Conservation (phyloP, 2,329 filamentous ascomycete species). For the Xylaria multiplex region DNA sequence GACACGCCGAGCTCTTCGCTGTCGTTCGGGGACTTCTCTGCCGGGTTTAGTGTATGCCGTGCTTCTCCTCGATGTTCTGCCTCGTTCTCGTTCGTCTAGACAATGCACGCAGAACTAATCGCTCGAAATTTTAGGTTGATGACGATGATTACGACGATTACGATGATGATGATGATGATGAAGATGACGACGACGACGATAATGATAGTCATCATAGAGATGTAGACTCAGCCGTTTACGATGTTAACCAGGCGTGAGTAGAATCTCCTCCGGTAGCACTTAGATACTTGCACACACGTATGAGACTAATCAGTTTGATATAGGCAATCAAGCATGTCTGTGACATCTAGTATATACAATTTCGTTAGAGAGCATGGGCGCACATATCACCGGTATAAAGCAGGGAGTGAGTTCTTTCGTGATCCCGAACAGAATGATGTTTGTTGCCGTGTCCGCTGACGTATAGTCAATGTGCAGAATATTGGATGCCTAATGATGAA, state of each 20-base stretch:
- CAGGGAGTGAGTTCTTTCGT: constrained; percentile 40
- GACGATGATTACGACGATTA: not conserved
- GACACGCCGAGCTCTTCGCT: constrained; percentile 32
- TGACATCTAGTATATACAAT: constrained; percentile 42
- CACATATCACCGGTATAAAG: constrained; percentile 44
- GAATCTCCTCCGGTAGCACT: not conserved
- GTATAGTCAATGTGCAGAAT: constrained; percentile 29
- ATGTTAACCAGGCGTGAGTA: constrained; percentile 30
- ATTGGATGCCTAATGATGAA: constrained; percentile 43
- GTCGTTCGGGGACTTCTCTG: constrained; percentile 32
- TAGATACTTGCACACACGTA: not conserved
- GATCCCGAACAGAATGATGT: not conserved
- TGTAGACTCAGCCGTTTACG: constrained; percentile 32
- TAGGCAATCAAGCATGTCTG: constrained; percentile 41
- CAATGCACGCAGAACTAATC: not conserved
- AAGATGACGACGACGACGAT: constrained; percentile 15
- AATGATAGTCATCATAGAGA: constrained; percentile 20
- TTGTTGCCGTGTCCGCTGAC: not conserved
- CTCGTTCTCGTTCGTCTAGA: not conserved
- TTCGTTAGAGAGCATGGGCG: constrained; percentile 43
- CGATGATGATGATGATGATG: not conserved
- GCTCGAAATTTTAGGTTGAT: constrained; percentile 21
- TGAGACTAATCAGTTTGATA: not conserved
- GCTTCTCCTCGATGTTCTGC: not conserved
- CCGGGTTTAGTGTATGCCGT: constrained; percentile 30